phyloP scores from a whole-genome alignment of 345 rosid species.

The Kernera saxatilis region DNA sequence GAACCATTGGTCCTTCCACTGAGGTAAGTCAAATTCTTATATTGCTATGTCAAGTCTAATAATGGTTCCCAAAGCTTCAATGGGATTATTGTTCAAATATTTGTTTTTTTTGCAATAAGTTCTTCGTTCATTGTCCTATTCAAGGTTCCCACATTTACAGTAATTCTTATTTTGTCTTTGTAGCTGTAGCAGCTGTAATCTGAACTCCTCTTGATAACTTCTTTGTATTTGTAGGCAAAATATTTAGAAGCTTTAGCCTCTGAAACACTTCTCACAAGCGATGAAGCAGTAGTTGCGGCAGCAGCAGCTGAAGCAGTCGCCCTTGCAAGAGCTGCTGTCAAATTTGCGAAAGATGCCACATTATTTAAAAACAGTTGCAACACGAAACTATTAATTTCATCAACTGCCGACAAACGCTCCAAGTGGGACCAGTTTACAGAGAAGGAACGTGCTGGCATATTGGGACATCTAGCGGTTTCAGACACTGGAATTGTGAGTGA shows the following conservation, averaged over 20 bases:
- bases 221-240: slow-evolving; percentile 42
- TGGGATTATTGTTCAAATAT: background rate
- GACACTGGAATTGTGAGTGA: slow-evolving; percentile 29
- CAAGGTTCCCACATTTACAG: too few relatives aligned
- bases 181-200: too few relatives aligned
- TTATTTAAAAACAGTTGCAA: slow-evolving; percentile 36
- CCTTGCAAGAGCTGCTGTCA: slow-evolving; percentile 87
- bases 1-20: slow-evolving; percentile 45
- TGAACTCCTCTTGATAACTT: too few relatives aligned
- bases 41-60: background rate
- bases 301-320: slow-evolving; percentile 92
- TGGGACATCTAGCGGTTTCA: slow-evolving; percentile 43
- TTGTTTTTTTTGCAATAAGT: too few relatives aligned
- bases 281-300: slow-evolving; percentile 82
- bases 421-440: slow-evolving; percentile 47
- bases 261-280: slow-evolving; percentile 69
- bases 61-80: background rate
- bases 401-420: slow-evolving; percentile 31
- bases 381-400: slow-evolving; percentile 27
- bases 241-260: slow-evolving; percentile 54
- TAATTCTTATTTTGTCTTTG: too few relatives aligned
- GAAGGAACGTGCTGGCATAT: slow-evolving; percentile 49
- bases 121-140: too few relatives aligned
- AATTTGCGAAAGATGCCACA: slow-evolving; percentile 79
- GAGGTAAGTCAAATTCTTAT: slow-evolving; percentile 40